phyloP scores from a whole-genome alignment of 768 basidiomycete genomes.

The Suillus lakei region DNA sequence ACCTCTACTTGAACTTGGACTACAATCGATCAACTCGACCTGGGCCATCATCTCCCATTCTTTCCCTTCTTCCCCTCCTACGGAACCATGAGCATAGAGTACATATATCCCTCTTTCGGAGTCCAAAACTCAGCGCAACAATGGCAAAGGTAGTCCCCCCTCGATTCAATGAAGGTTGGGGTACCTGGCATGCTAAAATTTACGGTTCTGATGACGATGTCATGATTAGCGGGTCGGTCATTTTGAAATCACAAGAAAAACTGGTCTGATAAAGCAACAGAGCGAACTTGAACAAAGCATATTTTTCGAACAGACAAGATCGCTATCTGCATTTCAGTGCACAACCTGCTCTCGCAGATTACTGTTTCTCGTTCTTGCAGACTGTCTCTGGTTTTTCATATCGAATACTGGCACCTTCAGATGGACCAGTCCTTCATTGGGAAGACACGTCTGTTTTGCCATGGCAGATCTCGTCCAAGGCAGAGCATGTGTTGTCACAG shows the following conservation, averaged over 20 bases:
- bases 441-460: conserved; percentile 67
- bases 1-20: conserved; percentile 78
- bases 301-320: conserved; percentile 95
- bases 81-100: conserved; percentile 74
- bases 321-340: conserved; percentile 80
- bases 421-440: conserved; percentile 68
- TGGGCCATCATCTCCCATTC: conserved; percentile 69
- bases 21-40: conserved; percentile 79
- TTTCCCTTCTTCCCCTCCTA: conserved; percentile 72
- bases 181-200: conserved; percentile 97
- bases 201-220: conserved; percentile 94
- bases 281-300: conserved; percentile 91
- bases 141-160: conserved; percentile 82
- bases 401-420: conserved; percentile 41
- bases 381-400: conserved; percentile 78
- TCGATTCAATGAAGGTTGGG: conserved; percentile 98
- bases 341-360: conserved; percentile 72
- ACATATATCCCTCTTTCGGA: conserved; percentile 82
- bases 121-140: conserved; percentile 80
- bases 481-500: conserved; percentile 53
- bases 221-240: conserved; percentile 86
- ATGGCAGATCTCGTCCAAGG: conserved; percentile 67
- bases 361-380: conserved; percentile 81
- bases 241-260: conserved; percentile 24
- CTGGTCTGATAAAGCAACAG: conserved; percentile 44